Base-by-base conservation (phyloP, 768 basidiomycete genomes). In the Leccinellum luteum region DNA sequence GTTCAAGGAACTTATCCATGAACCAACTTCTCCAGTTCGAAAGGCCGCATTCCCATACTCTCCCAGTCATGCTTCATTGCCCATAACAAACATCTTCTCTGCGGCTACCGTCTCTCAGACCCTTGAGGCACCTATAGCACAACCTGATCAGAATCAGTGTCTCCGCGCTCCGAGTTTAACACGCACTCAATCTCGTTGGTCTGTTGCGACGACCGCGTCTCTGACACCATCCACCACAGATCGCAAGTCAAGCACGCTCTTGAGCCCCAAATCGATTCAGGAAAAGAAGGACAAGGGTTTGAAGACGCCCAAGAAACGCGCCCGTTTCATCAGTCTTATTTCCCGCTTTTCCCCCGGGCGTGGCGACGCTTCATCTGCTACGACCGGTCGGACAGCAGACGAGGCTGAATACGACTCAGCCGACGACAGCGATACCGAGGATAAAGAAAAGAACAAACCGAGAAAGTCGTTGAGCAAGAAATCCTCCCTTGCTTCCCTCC, bases 281-380 rank as follows among this genome's bases (percentile, higher is more conserved):
- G 52, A 51, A 1, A 72, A 65, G 38, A 72, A 63, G 21, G 52
- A 54, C 23, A 71, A 72, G 55, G 6, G 31, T 5, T 4, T 60
- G 9, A 73, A 72, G 52, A 62, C 64, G 0, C 70, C 70, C 12
- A 66, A 60, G 45, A 74, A 72, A 45, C 70, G 70, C 6, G n/a
- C 68, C 0, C 72, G 72, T 12, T 72, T 72, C 52, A 68, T 73
- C 34, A 70, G 64, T 47, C 66, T 72, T 43, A 70, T 72, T 9
- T 72, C 70, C 0, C 70, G 68, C 4, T 27, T 72, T 3, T 73
- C 72, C 1, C 72, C 70, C 0, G 60, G 69, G 25, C 72, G 72
- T n/a, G 34, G 21, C 14, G 70, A 73, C 4, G 6, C 48, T 4
- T 51, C 65, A 3, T 51, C 66, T 5, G 21, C 56, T 0, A 55